Evolutionary conservation across 345 rosid genomes (phyloP), one percentile per base, ranked within the genome.

Genomic region (Salix viminalis): DNA sequence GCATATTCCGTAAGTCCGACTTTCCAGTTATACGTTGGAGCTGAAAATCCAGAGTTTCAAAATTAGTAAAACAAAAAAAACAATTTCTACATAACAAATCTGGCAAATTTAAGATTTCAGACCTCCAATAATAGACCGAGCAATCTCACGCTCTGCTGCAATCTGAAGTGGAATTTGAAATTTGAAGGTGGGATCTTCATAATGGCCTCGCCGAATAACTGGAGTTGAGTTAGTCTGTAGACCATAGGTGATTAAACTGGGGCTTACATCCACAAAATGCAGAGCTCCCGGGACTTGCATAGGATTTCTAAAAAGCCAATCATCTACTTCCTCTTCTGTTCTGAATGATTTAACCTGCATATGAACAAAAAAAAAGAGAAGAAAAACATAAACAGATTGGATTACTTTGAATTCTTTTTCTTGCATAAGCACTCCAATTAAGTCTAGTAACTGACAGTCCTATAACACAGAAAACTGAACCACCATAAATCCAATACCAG

Each of bases 141-240:
- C 98, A 65, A 96, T 91, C 75, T 91, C 99, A 72, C 97, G 97
- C 80, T 96, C 98, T n/a, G 96, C 96, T 0, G 98, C 96, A 75
- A 93, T 65, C 79, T 93, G 98, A 79, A 96, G 93, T 12, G 99
- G 97, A 61, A 91, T 88, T 82, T 90, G 97, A 74, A 91, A 90
- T 88, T 93, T 93, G 80, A 93, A 83, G 2, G 97, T 86, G 14
- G 97, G 94, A 87, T 95, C 98, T 86, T 91, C 94, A 67, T 50
- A 86, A 39, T 72, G 69, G 70, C 97, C 96, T 24, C 97, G 78
- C 28, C 64, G 76, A 42, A 46, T 19, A 76, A 79, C 83, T 16
- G 87, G 84, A 19, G 98, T 91, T 71, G 97, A 95, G 81, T 95
- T 95, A 14, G 96, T 87, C 83, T 96, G 99, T 26, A 96, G 71